Percentiles rank a stretch among this genome's conserved stretches.
Evolutionary conservation across 495 filamentous ascomycete species (phyloP).

Genomic region (Tuber aestivum): DNA sequence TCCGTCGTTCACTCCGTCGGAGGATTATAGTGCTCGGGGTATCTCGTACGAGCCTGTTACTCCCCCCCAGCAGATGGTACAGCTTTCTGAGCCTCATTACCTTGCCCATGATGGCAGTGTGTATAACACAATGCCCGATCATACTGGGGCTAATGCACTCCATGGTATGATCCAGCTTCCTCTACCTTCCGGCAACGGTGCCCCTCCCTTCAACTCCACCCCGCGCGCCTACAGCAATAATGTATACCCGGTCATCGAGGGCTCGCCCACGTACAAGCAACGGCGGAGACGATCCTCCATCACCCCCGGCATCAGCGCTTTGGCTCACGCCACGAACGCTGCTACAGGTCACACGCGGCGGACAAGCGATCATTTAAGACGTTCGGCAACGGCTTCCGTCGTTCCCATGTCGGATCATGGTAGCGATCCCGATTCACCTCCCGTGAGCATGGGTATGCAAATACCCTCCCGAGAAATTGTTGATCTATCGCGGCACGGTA

Average conservation of each 20-base stretch:
- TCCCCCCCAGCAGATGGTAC: slow-evolving; percentile 79
- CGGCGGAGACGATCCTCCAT: slow-evolving; percentile 87
- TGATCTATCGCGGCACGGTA: slow-evolving; percentile 79
- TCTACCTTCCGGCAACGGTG: slow-evolving; percentile 69
- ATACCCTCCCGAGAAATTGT: slow-evolving; percentile 71
- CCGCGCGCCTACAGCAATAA: slow-evolving; percentile 68
- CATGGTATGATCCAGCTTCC: slow-evolving; percentile 78
- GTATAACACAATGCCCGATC: slow-evolving; percentile 88
- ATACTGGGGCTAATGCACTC: slow-evolving; percentile 47
- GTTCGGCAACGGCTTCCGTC: slow-evolving; percentile 85
- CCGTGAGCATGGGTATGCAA: slow-evolving; percentile 37
- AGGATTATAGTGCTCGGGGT: slow-evolving; percentile 94
- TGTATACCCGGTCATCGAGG: slow-evolving; percentile 92
- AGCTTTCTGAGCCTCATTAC: slow-evolving; percentile 81
- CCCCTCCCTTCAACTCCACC: slow-evolving; percentile 62
- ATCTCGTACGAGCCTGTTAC: slow-evolving; percentile 95
- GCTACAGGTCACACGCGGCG: slow-evolving; percentile 48
- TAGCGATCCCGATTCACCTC: slow-evolving; percentile 37
- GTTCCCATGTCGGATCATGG: slow-evolving; percentile 83
- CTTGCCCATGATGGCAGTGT: slow-evolving; percentile 95
- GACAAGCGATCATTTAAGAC: slow-evolving; percentile 55
- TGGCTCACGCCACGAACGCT: slow-evolving; percentile 54
- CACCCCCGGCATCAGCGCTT: slow-evolving; percentile 62
- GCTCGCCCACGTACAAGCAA: slow-evolving; percentile 98
- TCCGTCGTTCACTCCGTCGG: slow-evolving; percentile 93